Base-by-base conservation (phyloP, 805 yeast species). In the Pichia exigua region DNA sequence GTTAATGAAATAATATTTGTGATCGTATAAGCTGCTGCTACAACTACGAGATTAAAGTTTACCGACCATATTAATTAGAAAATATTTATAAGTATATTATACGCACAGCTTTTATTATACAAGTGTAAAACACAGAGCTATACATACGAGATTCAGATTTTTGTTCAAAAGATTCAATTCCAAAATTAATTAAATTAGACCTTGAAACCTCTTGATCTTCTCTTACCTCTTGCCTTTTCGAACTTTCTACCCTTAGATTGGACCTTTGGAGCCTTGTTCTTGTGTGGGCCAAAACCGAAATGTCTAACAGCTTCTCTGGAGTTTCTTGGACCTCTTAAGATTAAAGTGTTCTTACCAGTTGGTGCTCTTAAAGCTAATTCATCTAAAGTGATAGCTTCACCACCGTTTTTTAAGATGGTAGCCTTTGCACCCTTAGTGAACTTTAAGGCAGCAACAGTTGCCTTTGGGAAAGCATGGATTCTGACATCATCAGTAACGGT, bases 191-290 rank as follows among this genome's bases (percentile, higher is more conserved):
- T 53, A 57, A 59, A 65, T 89, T 92, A 94, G 80, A 94, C 99
- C 87, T 94, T 94, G 99, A 94, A 94, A 82, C 96, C 99, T 85
- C 95, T 90, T 66, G 98, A 91, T 76, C 82, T 85, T 82, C 99
- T 85, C 79, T 86, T 95, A 85, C 99, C 99, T 88, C 99, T 94
- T 71, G 97, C 99, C 80, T 94, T 90, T 85, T 94, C 99, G 85
- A 94, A 94, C 82, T 94, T 94, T 86, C 98, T 94, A 77, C 99
- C 99, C 76, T 81, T 90, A 61, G 98, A 92, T 72, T 77, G 70
- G 77, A 94, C 85, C 82, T 95, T 90, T 79, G 99, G 99, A 72
- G 98, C 98, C 89, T 94, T 94, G 81, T 82, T 79, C 85, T 89
- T 89, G 95, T 94, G 99, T 73, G 99, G 99, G 81, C 99, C 99